phyloP scores from a whole-genome alignment of 1,284 basidiomycete species.

The Mycena sp. region DNA sequence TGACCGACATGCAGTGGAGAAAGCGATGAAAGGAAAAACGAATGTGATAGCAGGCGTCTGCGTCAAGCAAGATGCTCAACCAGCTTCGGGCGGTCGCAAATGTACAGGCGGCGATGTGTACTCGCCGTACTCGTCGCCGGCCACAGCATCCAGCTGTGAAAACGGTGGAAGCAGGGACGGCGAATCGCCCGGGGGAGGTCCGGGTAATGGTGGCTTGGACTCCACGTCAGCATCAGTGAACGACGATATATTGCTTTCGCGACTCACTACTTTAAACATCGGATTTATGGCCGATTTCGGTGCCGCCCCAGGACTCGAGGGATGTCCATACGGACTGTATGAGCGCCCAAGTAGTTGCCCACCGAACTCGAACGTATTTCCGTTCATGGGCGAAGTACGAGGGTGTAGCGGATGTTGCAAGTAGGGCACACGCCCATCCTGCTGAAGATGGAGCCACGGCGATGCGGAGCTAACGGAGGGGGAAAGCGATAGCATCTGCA shows the following conservation, averaged over 20 bases:
- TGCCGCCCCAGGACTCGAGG: constrained; percentile 54
- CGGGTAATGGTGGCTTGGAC: constrained; percentile 59
- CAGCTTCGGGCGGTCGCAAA: constrained; percentile 62
- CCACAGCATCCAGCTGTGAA: constrained; percentile 81
- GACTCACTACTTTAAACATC: constrained; percentile 79
- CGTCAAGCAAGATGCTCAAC: constrained; percentile 37
- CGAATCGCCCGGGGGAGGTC: constrained; percentile 50
- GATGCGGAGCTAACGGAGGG: constrained; percentile 70
- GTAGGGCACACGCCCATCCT: constrained; percentile 45
- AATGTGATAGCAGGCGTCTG: constrained; percentile 33
- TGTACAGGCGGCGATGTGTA: constrained; percentile 77
- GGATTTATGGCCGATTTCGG: constrained; percentile 83
- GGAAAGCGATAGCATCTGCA: constrained; percentile 77
- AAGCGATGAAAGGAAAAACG: constrained; percentile 30
- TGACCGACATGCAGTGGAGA: constrained; percentile 29
- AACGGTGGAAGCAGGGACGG: constrained; percentile 76
- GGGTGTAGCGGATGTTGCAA: constrained; percentile 54
- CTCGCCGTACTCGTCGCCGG: constrained; percentile 66
- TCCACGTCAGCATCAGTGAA: constrained; percentile 42
- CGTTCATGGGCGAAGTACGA: constrained; percentile 45
- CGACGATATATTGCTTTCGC: background rate
- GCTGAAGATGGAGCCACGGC: constrained; percentile 60
- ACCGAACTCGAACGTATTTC: constrained; percentile 51
- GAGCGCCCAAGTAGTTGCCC: constrained; percentile 53
- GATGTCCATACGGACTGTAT: constrained; percentile 55